Percentiles rank a stretch among this genome's conserved stretches.
Evolutionary conservation across 176 grass and related monocot genomes (phyloP).

Genomic region (Urochloa ruziziensis): DNA sequence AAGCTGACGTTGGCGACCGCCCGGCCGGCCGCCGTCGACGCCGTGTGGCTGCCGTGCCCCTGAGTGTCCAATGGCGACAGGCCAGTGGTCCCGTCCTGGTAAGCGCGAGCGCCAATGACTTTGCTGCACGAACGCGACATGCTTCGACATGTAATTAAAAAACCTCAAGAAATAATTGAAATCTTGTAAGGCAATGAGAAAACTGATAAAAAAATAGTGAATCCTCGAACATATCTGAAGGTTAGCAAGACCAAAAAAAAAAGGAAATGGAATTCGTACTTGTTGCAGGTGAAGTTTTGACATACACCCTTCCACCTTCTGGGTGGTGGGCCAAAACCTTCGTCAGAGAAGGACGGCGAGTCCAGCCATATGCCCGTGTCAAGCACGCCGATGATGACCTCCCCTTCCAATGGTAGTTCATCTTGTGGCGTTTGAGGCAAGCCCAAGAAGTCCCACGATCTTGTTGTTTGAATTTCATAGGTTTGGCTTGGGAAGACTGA

Average conservation of each 20-base stretch:
- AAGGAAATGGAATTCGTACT: background rate
- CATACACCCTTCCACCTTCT: conserved; percentile 30
- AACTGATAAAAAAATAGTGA: too few relatives aligned
- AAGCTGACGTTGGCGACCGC: conserved; percentile 10
- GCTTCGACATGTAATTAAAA: too few relatives aligned
- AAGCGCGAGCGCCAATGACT: background rate
- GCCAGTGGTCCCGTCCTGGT: background rate
- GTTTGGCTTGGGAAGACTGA: conserved; percentile 43
- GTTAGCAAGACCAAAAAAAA: too few relatives aligned
- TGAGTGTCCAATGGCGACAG: background rate
- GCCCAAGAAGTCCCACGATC: conserved; percentile 56
- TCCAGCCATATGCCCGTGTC: conserved; percentile 54
- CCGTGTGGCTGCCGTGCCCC: conserved; percentile 29
- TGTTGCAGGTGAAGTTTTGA: background rate
- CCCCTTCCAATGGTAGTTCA: conserved; percentile 22
- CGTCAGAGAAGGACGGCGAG: conserved; percentile 38
- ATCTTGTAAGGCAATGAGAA: too few relatives aligned
- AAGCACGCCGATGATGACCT: conserved; percentile 45
- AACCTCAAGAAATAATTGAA: too few relatives aligned
- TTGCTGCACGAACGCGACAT: background rate
- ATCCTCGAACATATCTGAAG: too few relatives aligned
- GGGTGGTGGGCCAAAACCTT: conserved; percentile 32
- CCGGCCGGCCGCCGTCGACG: conserved; percentile 13
- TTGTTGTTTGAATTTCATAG: conserved; percentile 29
- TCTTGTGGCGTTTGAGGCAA: background rate